Base-by-base conservation (phyloP, 2,329 filamentous ascomycete species). In the Botrytis fabae region DNA sequence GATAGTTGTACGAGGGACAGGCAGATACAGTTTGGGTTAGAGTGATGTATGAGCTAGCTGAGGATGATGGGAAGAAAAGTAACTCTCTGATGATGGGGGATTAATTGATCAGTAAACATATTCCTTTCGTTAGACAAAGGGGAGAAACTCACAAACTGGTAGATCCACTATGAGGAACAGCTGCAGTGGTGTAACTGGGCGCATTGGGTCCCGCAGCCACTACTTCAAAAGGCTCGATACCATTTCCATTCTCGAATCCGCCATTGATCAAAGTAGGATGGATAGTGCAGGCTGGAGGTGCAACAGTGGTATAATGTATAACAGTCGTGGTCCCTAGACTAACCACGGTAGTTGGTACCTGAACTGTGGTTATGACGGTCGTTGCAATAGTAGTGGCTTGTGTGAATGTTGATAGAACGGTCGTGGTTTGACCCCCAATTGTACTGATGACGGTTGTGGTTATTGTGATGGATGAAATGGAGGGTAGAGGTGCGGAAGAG, bases 361-460 rank as follows among this genome's bases (percentile, higher is more conserved):
- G 48, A 8, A 68, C 35, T 2, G 48, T 68, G n/a, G 64, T 68
- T 42, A 51, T 48, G 35, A 68, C 22, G 7, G 48, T 68, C 1
- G 64, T 42, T 42, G 25, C 64, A 25, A 66, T 46, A 16, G 63
- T 66, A n/a, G 65, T 68, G 12, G 28, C 48, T 57, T 68, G 65
- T 22, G 48, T 68, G 12, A 68, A 68, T 42, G 65, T 68, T 28
- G 65, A 68, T 25, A 57, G 8, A 4, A 68, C 65, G 0, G 65
- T 68, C 18, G 65, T 68, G 9, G 48, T 68, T 32, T 68, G 65
- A 4, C 48, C 65, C 57, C 25, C 65, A 14, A 68, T 25, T 22
- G 48, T 68, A 68, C 65, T 68, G 12, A 68, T 32, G 6, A 68
- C 25, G n/a, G 65, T 68, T 42, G 65, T 57, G 48, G 65, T 68